Base-by-base conservation (phyloP, 108 stramenopile species). In the Conticribra weissflogii region DNA sequence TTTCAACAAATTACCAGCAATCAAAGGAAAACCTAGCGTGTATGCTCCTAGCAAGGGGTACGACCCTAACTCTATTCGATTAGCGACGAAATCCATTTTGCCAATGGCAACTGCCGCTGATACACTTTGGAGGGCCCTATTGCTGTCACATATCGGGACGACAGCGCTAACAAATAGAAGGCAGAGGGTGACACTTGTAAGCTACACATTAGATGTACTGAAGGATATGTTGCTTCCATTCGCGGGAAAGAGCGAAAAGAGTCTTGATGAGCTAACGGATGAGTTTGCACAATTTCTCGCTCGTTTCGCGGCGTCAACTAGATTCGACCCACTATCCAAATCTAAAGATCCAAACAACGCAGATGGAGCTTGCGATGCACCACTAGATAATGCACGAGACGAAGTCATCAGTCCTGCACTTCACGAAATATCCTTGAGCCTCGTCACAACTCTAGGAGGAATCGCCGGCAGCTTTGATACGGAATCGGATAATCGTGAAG, bases 141-240 rank as follows among this genome's bases (percentile, higher is more conserved):
- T 91, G 16, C 73, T 94, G 72, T 74, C 81, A 66, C 93, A 94
- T 63, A 72, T 67, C 1, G 87, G 88, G 59, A 74, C 60, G 23
- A 58, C 49, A 31, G 60, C 48, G 63, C 58, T n/a, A 25, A 54
- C 68, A 17, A 71, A 65, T 55, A 72, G 65, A n/a, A 71, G 30
- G 48, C 70, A 77, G 47, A 61, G 81, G 32, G 45, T 76, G 31
- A 56, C 54, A 2, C 65, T 77, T 25, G 71, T 71, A 1, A 66
- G 56, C 22, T 53, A 53, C 34, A 65, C 46, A 32, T 41, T 76
- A 21, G 63, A 76, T 57, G 45, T 29, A 21, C 34, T 81, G 8
- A 57, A 51, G 3, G 75, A 76, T n/a, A 59, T 27, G 36, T 29
- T 81, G 16, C 31, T 76, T 28, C 80, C 74, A 28, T 53, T 76